phyloP scores from a whole-genome alignment of 2,329 filamentous ascomycete genomes.

The Penicillium rolfsii region DNA sequence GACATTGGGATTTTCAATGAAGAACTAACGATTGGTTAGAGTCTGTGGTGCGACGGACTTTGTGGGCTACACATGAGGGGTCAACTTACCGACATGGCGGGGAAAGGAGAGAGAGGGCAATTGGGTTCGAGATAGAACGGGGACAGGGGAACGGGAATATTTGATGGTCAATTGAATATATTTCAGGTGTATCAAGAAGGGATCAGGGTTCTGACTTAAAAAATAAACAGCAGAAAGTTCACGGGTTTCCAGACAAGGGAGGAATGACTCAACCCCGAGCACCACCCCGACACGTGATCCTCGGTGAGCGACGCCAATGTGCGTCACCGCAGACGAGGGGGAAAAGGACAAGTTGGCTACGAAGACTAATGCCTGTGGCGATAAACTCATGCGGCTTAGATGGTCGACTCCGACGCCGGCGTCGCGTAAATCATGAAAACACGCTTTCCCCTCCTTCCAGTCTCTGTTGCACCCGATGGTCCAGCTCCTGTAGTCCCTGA shows the following conservation, averaged over 20 bases:
- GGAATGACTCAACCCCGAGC: constrained; percentile 26
- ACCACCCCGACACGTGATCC: constrained; percentile 32
- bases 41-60: constrained; percentile 9
- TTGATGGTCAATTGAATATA: constrained; percentile 3
- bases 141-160: neutral
- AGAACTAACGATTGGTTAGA: constrained; percentile 59
- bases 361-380: constrained; percentile 16
- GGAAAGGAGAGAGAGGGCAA: constrained; percentile 20
- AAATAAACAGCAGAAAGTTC: neutral
- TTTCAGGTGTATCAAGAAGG: neutral
- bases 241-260: neutral
- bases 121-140: neutral
- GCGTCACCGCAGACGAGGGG: constrained; percentile 18
- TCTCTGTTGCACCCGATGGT: constrained; percentile 27
- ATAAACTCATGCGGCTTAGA: neutral
- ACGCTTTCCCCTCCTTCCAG: neutral
- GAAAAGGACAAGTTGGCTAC: neutral
- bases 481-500: constrained; percentile 33
- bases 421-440: neutral
- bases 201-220: constrained; percentile 6
- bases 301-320: constrained; percentile 30
- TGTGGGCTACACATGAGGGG: constrained; percentile 16
- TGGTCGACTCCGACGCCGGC: neutral
- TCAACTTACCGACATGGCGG: constrained; percentile 43
- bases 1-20: constrained; percentile 76